phyloP scores from a whole-genome alignment of 306 rosid species.

The Cucumis sativus region Cucumber_9930_V3 NC_026658.2:24541001-24541500 shows the following conservation, averaged over 20 bases:
- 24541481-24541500: no score
- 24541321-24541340: no score
- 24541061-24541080: slow-evolving; percentile 6
- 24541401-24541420: no score
- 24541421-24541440: no score
- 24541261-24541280: slow-evolving; percentile 7
- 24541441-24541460: no score
- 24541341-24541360: no score
- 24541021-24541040: slow-evolving; percentile 6
- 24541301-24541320: neutral
- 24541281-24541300: neutral
- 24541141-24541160: neutral
- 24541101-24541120: slow-evolving; percentile 11
- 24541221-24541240: neutral
- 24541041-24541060: neutral
- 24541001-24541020: slow-evolving; percentile 4
- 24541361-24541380: no score
- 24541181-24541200: neutral
- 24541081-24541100: slow-evolving; percentile 1
- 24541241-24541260: neutral
- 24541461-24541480: no score
- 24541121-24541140: slow-evolving; percentile 3
- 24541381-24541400: no score
- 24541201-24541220: neutral
- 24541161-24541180: neutral